Evolutionary conservation across 2,329 filamentous ascomycete species (phyloP), one percentile per base, ranked within the genome.

Genomic region (Coniochaeta ligniaria): DNA sequence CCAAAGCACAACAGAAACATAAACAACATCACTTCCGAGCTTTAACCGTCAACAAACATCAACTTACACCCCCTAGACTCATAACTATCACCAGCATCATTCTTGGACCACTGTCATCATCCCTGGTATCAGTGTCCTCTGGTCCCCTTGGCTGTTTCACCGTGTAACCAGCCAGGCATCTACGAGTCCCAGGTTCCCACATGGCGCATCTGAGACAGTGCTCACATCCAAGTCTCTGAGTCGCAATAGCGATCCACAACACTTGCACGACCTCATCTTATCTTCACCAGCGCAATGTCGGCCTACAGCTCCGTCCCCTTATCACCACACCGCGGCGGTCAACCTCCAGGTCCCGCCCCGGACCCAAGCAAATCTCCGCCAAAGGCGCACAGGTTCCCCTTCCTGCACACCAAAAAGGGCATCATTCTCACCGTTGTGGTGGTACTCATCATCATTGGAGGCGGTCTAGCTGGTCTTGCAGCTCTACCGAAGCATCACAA

Each of bases 401-500:
- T 70, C 57, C 65, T 74, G 52, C 60, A 62, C 38, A 71, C 66
- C 6, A 73, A 67, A 58, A 68, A 67, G 31, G 69, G 72, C 63
- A 62, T 72, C 22, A 66, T 65, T 16, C 56, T 72, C 16, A 35
- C 67, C 3, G 64, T 70, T 28, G 59, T 62, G 57, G 66, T 65
- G 24, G 22, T 69, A 6, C 62, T 74, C 2, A n/a, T 75, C n/a
- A 63, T 75, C 33, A 64, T 75, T 22, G 72, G 73, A 47, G 72
- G 70, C 50, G 72, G 73, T 4, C 63, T 75, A 28, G 69, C 71
- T 1, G 72, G 73, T 0, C 63, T 75, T 17, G 72, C 71, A 0
- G 71, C 73, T 4, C 66, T 75, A 56, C 70, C 60, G 3, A 68
- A 62, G 31, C 35, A 41, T 26, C 22, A 17, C 56, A 58, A 58